phyloP scores from a whole-genome alignment of 2,329 filamentous ascomycete species.

The Exutisphaerella laricina region DNA sequence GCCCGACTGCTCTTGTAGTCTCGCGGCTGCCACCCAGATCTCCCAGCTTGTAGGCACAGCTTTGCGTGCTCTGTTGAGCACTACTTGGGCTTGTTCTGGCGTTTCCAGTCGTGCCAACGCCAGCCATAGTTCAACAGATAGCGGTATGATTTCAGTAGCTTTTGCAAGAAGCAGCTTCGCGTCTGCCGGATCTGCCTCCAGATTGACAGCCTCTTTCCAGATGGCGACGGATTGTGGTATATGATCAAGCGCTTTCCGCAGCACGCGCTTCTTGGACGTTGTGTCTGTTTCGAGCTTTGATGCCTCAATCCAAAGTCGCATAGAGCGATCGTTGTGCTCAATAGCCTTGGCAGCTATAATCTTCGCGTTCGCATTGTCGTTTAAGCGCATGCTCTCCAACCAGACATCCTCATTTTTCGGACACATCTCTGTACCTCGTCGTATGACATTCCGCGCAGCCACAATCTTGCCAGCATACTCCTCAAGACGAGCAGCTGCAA shows the following conservation, averaged over 20 bases:
- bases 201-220: conserved; percentile 97
- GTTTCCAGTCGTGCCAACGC: conserved; percentile 85
- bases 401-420: conserved; percentile 93
- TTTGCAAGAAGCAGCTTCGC: conserved; percentile 86
- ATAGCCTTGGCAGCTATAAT: conserved; percentile 92
- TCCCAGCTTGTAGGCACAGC: conserved; percentile 89
- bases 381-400: conserved; percentile 91
- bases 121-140: conserved; percentile 92
- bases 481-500: conserved; percentile 86
- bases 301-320: conserved; percentile 88
- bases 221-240: conserved; percentile 90
- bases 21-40: conserved; percentile 92
- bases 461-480: conserved; percentile 89
- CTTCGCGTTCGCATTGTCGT: conserved; percentile 85
- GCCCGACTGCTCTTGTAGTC: conserved; percentile 84
- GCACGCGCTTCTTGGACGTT: conserved; percentile 84
- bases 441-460: conserved; percentile 80
- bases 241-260: conserved; percentile 84
- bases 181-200: conserved; percentile 85
- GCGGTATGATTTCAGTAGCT: conserved; percentile 88
- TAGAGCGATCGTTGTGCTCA: conserved; percentile 81
- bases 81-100: conserved; percentile 86
- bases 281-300: conserved; percentile 84
- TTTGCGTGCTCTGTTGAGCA: conserved; percentile 91
- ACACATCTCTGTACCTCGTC: conserved; percentile 81